Evolutionary conservation across 371 early-diverging fungal genomes (phyloP), one percentile per base, ranked within the genome.

Genomic region (Chytridium lagenaria): DNA sequence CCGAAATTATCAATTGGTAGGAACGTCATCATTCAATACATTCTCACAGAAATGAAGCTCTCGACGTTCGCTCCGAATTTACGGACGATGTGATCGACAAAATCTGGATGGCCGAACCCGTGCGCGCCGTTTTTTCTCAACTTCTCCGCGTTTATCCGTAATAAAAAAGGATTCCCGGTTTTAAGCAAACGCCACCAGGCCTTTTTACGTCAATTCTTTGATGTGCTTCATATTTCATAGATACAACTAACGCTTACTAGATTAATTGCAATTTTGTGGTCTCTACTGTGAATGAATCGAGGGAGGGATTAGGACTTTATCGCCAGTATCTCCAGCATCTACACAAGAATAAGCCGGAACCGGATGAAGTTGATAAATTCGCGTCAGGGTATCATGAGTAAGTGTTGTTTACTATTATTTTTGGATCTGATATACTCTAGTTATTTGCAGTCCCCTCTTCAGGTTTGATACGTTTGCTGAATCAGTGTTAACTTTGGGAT

Each of bases 31-130:
- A 34, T 22, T 50, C 33, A 50, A 37, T 7, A 49, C 34, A 37
- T 33, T 73, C 51, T 50, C 59, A 7, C 31, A 77, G 38, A 70
- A 77, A 30, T 50, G 59, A 52, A 22, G 22, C 37, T 28, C 34
- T 36, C 50, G 75, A 67, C 67, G 66, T 75, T 68, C 50, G 51
- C 51, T 51, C 78, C 77, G 66, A 76, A 70, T 51, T 57, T 81
- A 67, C 86, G 26, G 82, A 84, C 22, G 65, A 64, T 1, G 15
- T 81, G 0, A 71, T 92, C 40, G 85, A 88, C 31, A 87, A 89
- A 67, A 34, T 34, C 34, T 97, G 98, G 98, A 75, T 90, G 34
- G 92, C 96, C 0, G 97, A 96, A 71, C 98, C 98, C 1, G 83
- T 97, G 40, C 87, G 86, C 65, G 80, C 87, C 0, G 83, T 95